Conservation (phyloP, 1,139 yeast genomes). For the Pneumocystis jirovecii region DNA sequence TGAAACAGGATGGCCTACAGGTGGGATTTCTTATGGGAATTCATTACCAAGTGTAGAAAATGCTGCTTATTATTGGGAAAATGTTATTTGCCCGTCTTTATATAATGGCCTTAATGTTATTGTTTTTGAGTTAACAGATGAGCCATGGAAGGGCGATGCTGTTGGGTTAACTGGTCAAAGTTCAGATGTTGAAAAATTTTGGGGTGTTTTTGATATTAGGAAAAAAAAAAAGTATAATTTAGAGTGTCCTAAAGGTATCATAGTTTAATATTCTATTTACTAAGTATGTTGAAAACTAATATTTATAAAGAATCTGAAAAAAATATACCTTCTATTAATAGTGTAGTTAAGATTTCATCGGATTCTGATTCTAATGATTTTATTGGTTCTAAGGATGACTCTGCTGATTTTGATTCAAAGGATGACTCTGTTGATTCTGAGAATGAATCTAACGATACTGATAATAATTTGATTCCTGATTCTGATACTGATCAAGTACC, state of each 20-base stretch:
- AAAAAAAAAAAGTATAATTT: conserved; percentile 12
- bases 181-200: conserved; percentile 13
- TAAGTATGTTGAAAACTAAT: neutral
- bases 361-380: neutral
- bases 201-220: conserved; percentile 15
- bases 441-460: neutral
- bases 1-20: conserved; percentile 97
- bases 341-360: neutral
- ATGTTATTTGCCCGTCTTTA: conserved; percentile 81
- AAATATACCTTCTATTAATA: neutral
- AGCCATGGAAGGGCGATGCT: conserved; percentile 54
- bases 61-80: conserved; percentile 69
- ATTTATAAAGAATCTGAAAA: neutral
- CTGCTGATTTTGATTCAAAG: neutral
- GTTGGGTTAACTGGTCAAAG: conserved; percentile 5
- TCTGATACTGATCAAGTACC: neutral
- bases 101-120: conserved; percentile 90
- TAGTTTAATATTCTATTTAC: neutral
- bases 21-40: conserved; percentile 51
- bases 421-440: neutral
- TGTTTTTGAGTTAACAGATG: conserved; percentile 89
- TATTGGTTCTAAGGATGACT: neutral
- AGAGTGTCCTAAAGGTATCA: conserved; percentile 3
- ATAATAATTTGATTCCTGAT: too few relatives aligned
- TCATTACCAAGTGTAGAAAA: conserved; percentile 47